Evolutionary conservation across 768 basidiomycete species (phyloP).

Genomic region (Scleroderma bovista): DNA sequence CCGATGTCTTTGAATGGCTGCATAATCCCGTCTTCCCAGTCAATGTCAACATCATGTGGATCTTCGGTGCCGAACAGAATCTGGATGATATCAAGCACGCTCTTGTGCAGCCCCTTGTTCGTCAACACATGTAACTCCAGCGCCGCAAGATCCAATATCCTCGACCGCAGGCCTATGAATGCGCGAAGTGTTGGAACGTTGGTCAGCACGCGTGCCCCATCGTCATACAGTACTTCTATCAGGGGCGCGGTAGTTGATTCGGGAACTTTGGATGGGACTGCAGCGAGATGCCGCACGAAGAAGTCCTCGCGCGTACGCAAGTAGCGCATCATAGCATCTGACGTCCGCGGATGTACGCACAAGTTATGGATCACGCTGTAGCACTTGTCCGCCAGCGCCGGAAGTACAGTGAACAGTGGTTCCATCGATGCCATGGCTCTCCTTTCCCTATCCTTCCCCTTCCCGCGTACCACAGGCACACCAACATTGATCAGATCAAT

Average conservation of each 20-base stretch:
- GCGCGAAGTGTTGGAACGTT: conserved; percentile 64
- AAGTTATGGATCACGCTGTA: conserved; percentile 82
- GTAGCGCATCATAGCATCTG: conserved; percentile 77
- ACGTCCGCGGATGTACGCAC: conserved; percentile 81
- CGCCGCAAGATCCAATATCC: conserved; percentile 79
- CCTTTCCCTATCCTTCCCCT: conserved; percentile 34
- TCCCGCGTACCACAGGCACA: conserved; percentile 50
- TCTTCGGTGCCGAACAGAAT: conserved; percentile 71
- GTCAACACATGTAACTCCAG: conserved; percentile 86
- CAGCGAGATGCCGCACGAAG: conserved; percentile 79
- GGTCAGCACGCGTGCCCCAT: conserved; percentile 64
- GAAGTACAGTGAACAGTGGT: conserved; percentile 61
- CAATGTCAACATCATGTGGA: conserved; percentile 34
- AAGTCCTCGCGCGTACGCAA: conserved; percentile 86
- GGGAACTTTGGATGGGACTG: conserved; percentile 63
- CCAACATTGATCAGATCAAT: conserved; percentile 73
- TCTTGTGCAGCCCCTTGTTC: conserved; percentile 68
- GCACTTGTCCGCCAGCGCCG: conserved; percentile 78
- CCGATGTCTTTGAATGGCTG: conserved; percentile 65
- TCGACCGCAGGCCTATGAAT: conserved; percentile 78
- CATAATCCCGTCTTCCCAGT: conserved; percentile 42
- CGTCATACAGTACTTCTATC: conserved; percentile 59
- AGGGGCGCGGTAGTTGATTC: conserved; percentile 41
- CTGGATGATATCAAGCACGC: conserved; percentile 68
- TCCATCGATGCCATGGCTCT: conserved; percentile 27